Conservation (phyloP, 108 stramenopile species). For the Cyclotella sp. region DNA sequence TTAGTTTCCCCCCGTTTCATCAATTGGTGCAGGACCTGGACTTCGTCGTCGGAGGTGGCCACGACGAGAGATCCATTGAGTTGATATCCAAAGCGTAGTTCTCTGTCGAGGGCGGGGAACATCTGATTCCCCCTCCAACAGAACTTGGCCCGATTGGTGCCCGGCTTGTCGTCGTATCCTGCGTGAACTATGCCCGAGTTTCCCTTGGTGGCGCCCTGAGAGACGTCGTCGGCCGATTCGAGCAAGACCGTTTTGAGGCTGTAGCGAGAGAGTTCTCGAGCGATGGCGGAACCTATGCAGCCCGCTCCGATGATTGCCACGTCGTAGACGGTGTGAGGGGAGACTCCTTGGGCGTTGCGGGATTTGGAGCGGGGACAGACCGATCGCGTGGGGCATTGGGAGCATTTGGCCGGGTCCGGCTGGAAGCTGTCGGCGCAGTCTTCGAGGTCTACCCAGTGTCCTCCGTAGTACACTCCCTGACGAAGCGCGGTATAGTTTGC, state of each 20-base stretch:
- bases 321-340: conserved; percentile 52
- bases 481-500: neutral
- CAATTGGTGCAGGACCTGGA: conserved; percentile 67
- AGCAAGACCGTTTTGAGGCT: conserved; percentile 55
- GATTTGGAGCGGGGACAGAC: conserved; percentile 66
- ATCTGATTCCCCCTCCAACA: conserved; percentile 89
- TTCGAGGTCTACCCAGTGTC: conserved; percentile 79
- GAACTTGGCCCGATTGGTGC: conserved; percentile 70
- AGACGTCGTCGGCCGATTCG: conserved; percentile 83
- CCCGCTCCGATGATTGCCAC: conserved; percentile 75
- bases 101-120: conserved; percentile 79
- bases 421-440: conserved; percentile 65
- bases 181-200: conserved; percentile 90
- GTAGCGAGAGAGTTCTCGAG: conserved; percentile 76
- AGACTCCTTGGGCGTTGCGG: conserved; percentile 31
- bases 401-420: conserved; percentile 48
- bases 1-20: conserved; percentile 71
- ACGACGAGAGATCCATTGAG: conserved; percentile 80
- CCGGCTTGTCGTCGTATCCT: conserved; percentile 86
- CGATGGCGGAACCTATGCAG: conserved; percentile 82
- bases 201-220: conserved; percentile 78
- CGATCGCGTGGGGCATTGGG: conserved; percentile 36
- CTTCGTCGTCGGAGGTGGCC: conserved; percentile 67
- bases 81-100: conserved; percentile 86
- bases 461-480: conserved; percentile 76